These are phyloP conservation scores for Lolium rigidum DNA, from an alignment of 176 grass and related monocot genomes.

Conservation along the genomic window DNA sequence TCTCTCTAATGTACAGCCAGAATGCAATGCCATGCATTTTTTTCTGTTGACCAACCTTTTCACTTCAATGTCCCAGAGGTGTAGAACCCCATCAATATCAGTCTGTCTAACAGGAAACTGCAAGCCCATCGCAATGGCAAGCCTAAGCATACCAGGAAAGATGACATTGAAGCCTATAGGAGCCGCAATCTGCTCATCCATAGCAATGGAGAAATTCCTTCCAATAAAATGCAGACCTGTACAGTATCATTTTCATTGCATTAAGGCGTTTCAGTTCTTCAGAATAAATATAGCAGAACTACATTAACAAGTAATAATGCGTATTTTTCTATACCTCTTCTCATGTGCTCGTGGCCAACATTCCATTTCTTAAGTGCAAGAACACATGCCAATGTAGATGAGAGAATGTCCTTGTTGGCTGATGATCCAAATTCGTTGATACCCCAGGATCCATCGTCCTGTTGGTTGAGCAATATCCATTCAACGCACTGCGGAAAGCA, in stretches of 20 bases:
- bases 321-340: slow-evolving; percentile 45
- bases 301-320: not conserved
- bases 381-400: slow-evolving; percentile 62
- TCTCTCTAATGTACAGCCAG: not conserved
- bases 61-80: slow-evolving; percentile 48
- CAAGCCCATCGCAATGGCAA: slow-evolving; percentile 49
- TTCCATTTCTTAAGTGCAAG: slow-evolving; percentile 66
- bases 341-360: slow-evolving; percentile 53
- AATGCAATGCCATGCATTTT: not conserved
- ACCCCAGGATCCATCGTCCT: slow-evolving; percentile 65
- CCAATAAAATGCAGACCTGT: slow-evolving; percentile 56
- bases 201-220: slow-evolving; percentile 44
- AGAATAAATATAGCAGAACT: not conserved
- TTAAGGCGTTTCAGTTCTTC: not conserved
- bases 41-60: slow-evolving; percentile 42
- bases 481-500: slow-evolving; percentile 57
- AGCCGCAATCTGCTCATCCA: slow-evolving; percentile 39
- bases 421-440: slow-evolving; percentile 1
- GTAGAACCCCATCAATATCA: slow-evolving; percentile 43
- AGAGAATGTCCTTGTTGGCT: slow-evolving; percentile 51
- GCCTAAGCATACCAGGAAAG: slow-evolving; percentile 59
- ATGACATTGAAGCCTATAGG: slow-evolving; percentile 64
- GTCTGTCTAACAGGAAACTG: slow-evolving; percentile 48
- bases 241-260: not conserved
- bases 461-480: slow-evolving; percentile 67